phyloP scores from a whole-genome alignment of 2,329 filamentous ascomycete species.

The Whalleya microplaca region DNA sequence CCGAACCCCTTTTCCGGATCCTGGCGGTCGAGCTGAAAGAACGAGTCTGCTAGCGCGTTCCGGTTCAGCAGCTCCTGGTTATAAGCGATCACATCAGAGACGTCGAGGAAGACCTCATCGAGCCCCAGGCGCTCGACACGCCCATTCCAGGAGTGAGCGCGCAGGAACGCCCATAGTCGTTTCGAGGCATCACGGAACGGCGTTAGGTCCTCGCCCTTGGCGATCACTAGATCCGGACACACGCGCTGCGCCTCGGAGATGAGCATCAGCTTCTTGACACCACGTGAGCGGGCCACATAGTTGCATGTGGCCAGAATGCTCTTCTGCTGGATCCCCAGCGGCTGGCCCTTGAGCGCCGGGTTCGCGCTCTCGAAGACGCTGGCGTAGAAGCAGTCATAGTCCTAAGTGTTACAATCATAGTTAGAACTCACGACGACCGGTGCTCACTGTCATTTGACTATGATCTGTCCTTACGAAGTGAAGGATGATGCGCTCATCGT shows the following conservation, averaged over 20 bases:
- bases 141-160: conserved; percentile 74
- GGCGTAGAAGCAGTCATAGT: conserved; percentile 94
- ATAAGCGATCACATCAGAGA: conserved; percentile 84
- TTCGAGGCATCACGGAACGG: conserved; percentile 88
- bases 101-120: conserved; percentile 86
- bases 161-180: conserved; percentile 73
- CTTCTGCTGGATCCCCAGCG: conserved; percentile 88
- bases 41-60: conserved; percentile 67
- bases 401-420: conserved; percentile 45
- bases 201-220: conserved; percentile 84
- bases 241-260: conserved; percentile 78
- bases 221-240: conserved; percentile 83
- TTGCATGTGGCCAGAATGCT: conserved; percentile 93
- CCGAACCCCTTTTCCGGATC: conserved; percentile 81
- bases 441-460: no score
- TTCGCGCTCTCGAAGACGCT: conserved; percentile 84
- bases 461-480: conserved; percentile 69
- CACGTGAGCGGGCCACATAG: conserved; percentile 80
- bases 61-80: conserved; percentile 74
- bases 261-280: conserved; percentile 81
- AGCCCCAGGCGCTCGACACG: conserved; percentile 84
- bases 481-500: conserved; percentile 71
- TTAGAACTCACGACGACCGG: background rate
- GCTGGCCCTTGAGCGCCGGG: conserved; percentile 70
- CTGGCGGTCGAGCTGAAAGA: conserved; percentile 74